Evolutionary conservation across 345 rosid species (phyloP), one percentile per base, ranked within the genome.

Genomic region (Populus euphratica): DNA sequence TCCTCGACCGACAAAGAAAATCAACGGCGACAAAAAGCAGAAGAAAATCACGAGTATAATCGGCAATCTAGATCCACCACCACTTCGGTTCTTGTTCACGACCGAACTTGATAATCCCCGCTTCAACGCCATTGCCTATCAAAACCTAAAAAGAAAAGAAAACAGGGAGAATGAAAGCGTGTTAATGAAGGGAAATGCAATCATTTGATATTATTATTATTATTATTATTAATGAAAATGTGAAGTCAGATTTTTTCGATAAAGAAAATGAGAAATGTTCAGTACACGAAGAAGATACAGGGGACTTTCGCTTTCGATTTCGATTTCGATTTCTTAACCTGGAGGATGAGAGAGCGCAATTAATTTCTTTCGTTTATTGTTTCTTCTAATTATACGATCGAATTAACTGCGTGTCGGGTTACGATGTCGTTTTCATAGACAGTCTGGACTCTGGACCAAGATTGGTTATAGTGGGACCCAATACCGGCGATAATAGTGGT

Each of bases 1-100:
- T 61, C 94, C 92, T 63, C 91, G 85, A 72, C 94, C 91, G 73
- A 88, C 83, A 66, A 88, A 90, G 97, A 93, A 90, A 78, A 89
- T 69, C 41, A 90, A 83, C 52, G 95, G 93, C 13, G 89, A 84
- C 50, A 94, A 82, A 66, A 90, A 82, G 50, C 87, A 88, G 87
- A 90, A 87, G 77, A 93, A 78, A 47, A 84, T 80, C 54, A 92
- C 81, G 63, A 88, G 72, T 31, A 75, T 73, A 36, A 90, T 74
- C 29, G 83, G 81, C 70, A 88, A 85, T 73, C 92, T 83, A 86
- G 92, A 93, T 93, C 97, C 88, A 75, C 84, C 59, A 50, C 69
- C 79, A 72, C 87, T 82, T 69, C 89, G 78, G 85, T 71, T 80
- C 83, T 88, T 81, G 18, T 73, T 74, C 72, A 79, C 80, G 78